Conservation (phyloP, 768 basidiomycete species). For the Scleroderma bovista region DNA sequence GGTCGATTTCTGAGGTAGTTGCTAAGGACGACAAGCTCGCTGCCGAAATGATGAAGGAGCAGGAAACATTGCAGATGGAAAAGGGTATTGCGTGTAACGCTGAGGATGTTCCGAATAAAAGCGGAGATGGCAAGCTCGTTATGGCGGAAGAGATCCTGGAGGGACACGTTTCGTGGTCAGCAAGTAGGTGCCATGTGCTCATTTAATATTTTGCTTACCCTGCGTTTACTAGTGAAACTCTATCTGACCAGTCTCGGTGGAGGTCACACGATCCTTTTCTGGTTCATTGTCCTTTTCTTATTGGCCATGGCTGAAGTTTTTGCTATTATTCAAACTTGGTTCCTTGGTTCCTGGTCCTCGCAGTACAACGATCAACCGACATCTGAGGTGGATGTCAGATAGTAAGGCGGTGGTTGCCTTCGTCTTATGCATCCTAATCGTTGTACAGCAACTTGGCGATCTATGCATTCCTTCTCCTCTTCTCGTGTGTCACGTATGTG, state of each 20-base stretch:
- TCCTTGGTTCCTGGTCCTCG: conserved; percentile 41
- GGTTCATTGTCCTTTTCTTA: conserved; percentile 21
- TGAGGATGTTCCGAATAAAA: conserved; percentile 12
- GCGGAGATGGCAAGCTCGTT: conserved; percentile 51
- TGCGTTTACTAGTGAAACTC: conserved; percentile 20
- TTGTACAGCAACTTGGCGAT: conserved; percentile 42
- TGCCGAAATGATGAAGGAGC: conserved; percentile 11
- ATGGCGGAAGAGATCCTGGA: conserved; percentile 57
- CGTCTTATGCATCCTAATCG: background rate
- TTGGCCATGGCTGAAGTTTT: conserved; percentile 18
- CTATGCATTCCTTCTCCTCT: conserved; percentile 35
- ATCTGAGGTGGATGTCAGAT: conserved; percentile 29
- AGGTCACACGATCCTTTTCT: conserved; percentile 22
- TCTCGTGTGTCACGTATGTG: conserved; percentile 28
- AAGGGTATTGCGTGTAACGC: conserved; percentile 17
- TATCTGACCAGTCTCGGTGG: conserved; percentile 23
- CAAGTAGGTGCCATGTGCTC: conserved; percentile 25
- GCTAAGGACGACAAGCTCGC: conserved; percentile 33
- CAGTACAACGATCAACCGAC: conserved; percentile 33
- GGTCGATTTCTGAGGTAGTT: conserved; percentile 44
- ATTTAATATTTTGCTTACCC: background rate
- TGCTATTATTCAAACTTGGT: conserved; percentile 33
- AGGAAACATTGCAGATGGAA: conserved; percentile 6
- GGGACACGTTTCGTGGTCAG: conserved; percentile 52
- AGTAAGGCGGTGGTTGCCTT: conserved; percentile 18